A percentile compares a stretch with the other conserved stretches of the same genome.
phyloP scores from a whole-genome alignment of 2,329 filamentous ascomycete genomes.

The Aspergillus neoniger region DNA sequence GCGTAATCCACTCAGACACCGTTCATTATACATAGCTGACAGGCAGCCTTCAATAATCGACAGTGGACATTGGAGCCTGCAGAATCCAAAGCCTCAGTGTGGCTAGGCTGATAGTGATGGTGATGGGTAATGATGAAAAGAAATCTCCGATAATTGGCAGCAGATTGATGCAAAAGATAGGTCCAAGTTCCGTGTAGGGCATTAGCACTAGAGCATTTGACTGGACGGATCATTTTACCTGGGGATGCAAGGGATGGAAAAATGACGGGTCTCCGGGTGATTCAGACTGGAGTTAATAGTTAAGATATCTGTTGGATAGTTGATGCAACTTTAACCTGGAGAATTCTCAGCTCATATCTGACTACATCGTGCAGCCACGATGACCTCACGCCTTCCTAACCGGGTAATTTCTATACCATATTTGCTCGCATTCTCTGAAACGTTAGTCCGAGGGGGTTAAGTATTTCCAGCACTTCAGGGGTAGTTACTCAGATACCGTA shows the following conservation, averaged over 20 bases:
- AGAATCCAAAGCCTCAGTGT: constrained; percentile 1
- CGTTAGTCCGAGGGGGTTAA: neutral
- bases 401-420: neutral
- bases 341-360: neutral
- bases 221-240: constrained; percentile 3
- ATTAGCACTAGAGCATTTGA: neutral
- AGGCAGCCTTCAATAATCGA: neutral
- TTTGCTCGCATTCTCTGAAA: neutral
- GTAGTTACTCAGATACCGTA: neutral
- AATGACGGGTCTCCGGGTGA: neutral
- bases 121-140: neutral
- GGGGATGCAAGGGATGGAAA: neutral
- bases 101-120: constrained; percentile 3
- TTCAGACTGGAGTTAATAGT: neutral
- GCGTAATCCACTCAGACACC: neutral
- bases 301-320: neutral
- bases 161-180: constrained; percentile 10
- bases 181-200: neutral
- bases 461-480: neutral
- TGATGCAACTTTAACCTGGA: neutral
- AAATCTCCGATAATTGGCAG: constrained; percentile 10
- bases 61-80: neutral
- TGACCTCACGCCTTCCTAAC: neutral
- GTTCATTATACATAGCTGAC: neutral
- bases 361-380: neutral